Percentiles rank a stretch among this genome's conserved stretches.
These are phyloP conservation scores for Eucalyptus tenuipes DNA, from an alignment of 345 rosid genomes.

Conservation along the genomic window DNA sequence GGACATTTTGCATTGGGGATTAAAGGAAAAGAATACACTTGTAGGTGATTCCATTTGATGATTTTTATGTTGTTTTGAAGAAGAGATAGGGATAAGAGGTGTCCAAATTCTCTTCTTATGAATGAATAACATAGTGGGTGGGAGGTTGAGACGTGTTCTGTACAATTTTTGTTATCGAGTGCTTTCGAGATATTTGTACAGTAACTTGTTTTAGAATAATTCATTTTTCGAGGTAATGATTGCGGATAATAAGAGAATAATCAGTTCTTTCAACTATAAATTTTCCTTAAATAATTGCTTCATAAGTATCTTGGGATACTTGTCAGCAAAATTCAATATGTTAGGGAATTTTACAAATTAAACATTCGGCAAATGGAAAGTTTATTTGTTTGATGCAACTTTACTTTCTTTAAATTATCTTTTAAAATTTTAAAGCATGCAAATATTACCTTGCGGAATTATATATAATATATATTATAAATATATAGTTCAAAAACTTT, in stretches of 20 bases:
- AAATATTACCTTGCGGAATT: background rate
- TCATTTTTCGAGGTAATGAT: background rate
- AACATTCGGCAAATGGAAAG: background rate
- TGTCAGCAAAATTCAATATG: background rate
- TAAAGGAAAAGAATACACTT: background rate
- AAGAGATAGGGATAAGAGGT: background rate
- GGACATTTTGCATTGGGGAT: background rate
- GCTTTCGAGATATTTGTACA: background rate
- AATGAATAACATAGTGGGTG: background rate
- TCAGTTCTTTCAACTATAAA: fast-evolving
- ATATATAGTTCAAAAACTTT: too few relatives aligned
- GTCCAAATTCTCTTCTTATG: background rate
- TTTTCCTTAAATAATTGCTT: background rate
- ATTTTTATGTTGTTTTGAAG: background rate
- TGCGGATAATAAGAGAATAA: background rate
- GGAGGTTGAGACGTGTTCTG: background rate
- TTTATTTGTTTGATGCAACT: background rate
- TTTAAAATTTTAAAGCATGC: background rate
- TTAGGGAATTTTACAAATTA: background rate
- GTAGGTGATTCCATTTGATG: background rate
- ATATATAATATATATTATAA: too few relatives aligned
- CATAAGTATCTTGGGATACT: background rate
- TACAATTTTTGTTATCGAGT: background rate
- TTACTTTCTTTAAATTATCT: background rate
- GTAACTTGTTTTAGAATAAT: background rate